Conservation (phyloP, 257 asterid genomes). For the Parsonsia alboflavescens region DNA sequence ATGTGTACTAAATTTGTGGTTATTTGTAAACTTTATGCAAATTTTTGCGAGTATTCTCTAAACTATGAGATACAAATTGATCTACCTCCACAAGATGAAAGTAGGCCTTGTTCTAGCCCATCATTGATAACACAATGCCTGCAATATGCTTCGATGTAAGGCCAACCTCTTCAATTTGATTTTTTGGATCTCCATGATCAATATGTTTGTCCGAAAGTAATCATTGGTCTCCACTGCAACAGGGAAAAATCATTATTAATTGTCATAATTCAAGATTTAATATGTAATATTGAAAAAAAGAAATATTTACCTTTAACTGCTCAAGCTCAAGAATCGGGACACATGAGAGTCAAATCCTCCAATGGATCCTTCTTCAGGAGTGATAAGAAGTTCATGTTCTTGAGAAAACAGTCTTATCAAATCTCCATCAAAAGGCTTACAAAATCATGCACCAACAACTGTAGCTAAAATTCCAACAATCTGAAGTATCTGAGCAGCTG, state of each 20-base stretch:
- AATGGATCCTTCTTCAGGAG: slow-evolving; percentile 59
- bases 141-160: slow-evolving; percentile 57
- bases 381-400: slow-evolving; percentile 50
- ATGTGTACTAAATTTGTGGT: too few relatives aligned
- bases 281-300: too few relatives aligned
- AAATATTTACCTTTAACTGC: slow-evolving; percentile 66
- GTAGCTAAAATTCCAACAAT: slow-evolving; percentile 20
- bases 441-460: slow-evolving; percentile 35
- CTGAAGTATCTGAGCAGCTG: slow-evolving; percentile 27
- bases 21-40: too few relatives aligned
- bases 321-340: slow-evolving; percentile 46
- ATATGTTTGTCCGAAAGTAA: slow-evolving; percentile 59
- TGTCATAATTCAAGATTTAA: too few relatives aligned
- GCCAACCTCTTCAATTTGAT: slow-evolving; percentile 64
- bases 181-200: slow-evolving; percentile 54
- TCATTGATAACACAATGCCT: slow-evolving; percentile 43
- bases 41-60: too few relatives aligned
- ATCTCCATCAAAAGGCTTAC: slow-evolving; percentile 34
- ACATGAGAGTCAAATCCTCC: slow-evolving; percentile 70
- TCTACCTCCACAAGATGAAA: slow-evolving; percentile 18
- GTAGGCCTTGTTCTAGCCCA: slow-evolving; percentile 38
- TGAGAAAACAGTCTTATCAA: slow-evolving; percentile 23
- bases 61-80: too few relatives aligned
- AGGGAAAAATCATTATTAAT: neutral
- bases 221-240: slow-evolving; percentile 61